These are phyloP conservation scores for Pseudogymnoascus sp. DNA, from an alignment of 2,329 filamentous ascomycete genomes.

Conservation along the genomic window DNA sequence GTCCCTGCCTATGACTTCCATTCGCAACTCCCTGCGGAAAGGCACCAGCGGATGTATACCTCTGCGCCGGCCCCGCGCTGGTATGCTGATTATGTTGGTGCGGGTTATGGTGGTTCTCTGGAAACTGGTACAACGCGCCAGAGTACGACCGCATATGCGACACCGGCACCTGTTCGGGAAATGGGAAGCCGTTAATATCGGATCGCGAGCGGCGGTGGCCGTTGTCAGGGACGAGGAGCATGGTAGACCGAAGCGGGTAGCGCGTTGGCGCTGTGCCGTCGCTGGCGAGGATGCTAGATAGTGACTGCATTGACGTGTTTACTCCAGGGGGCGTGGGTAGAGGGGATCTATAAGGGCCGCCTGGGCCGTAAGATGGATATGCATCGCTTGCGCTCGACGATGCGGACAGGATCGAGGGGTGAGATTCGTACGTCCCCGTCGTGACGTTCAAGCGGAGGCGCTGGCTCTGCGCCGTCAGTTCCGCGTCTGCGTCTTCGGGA, in stretches of 20 bases:
- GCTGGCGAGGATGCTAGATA: neutral
- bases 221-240: neutral
- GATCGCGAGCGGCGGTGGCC: neutral
- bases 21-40: neutral
- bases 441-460: neutral
- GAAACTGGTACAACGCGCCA: neutral
- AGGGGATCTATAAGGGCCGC: neutral
- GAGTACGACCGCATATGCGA: neutral
- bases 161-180: neutral
- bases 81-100: neutral
- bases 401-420: neutral
- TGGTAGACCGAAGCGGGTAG: neutral
- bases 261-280: neutral
- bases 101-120: neutral
- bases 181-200: neutral
- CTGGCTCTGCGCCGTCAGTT: neutral
- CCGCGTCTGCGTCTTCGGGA: neutral
- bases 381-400: neutral
- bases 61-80: neutral
- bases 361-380: neutral
- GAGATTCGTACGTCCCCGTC: neutral
- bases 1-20: neutral
- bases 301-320: neutral
- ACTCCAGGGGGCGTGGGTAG: neutral
- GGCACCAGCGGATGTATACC: neutral